Base-by-base conservation (phyloP, 352 stramenopile species). In the Globisporangium lucens region DNA sequence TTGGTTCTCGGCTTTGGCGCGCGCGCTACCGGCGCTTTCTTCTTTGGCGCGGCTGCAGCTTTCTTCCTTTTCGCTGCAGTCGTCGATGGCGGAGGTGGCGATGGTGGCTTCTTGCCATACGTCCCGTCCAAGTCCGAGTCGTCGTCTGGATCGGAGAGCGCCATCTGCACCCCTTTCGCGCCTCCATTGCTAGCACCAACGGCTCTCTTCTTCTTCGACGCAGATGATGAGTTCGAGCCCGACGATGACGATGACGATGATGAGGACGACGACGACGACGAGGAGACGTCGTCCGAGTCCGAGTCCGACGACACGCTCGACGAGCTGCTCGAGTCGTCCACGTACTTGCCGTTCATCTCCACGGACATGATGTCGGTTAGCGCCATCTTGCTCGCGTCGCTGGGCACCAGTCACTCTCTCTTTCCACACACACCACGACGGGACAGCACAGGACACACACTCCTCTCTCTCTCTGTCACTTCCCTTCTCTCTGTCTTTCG, bases 271-370 rank as follows among this genome's bases (percentile, higher is more conserved):
- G 71, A 81, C 8, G 76, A 83, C 15, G 71, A 81, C n/a, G 71
- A 80, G 13, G 68, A 80, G 29, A 76, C 46, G 52, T 87, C 78
- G 49, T 85, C 79, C 56, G 80, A 71, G 58, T 78, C 71, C 47
- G 74, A 90, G 66, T 91, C 83, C n/a, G 85, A 93, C 33, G 83
- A 91, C 51, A 84, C 71, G 65, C 83, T 90, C 15, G 83, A 91
- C 12, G 85, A 93, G 61, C 85, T 93, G 70, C 85, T 93, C 2
- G 83, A 91, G 69, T 86, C 80, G 63, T 77, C 69, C 67, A 89
- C 78, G 68, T 91, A 91, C 68, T 93, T 91, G 61, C 76, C 77
- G 68, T 80, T 83, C 72, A 83, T 83, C 62, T 83, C 83, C 72
- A 90, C 79, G 56, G 82, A 79, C 79, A 93, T 89, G 60, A 93